Base-by-base conservation (phyloP, 2,329 filamentous ascomycete genomes). In the Fusarium sterilihyphosum region DNA sequence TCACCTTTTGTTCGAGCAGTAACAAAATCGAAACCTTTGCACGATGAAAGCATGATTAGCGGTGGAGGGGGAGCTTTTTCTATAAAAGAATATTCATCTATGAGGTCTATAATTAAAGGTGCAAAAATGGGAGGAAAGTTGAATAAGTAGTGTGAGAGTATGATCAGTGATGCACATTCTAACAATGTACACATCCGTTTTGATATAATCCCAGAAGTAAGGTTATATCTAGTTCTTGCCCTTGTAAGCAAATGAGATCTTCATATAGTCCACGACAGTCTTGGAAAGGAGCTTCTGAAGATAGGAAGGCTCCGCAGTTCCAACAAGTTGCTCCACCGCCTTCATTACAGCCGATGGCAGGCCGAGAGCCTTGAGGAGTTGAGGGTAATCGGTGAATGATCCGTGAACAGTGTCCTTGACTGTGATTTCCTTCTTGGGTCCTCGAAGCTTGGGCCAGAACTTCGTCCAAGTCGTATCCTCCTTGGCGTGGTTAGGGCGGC, bases 391-490 rank as follows among this genome's bases (percentile, higher is more conserved):
- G 0, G 80, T 81, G 40, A 79, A 84, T 1, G 80, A 79, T 1
- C 77, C 80, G 24, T 84, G 82, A 2, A 71, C 59, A 5, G 81
- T 79, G 0, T 78, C 76, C 4, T 68, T 33, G 14, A 83, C 66
- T 4, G 62, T 49, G 8, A 80, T 54, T 31, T 82, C 74, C 35
- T 78, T 53, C 47, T 78, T 77, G 29, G 73, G 59, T 0, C 78
- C 81, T 6, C 68, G 70, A 6, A 82, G 77, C 17, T 67, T 73
- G 0, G 76, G 61, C 61, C 75, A 83, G 65, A 82, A 80, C 13
- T 67, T 60, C 29, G 74, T 60, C 84, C 82, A 84, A 0, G 82
- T 81, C 0, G 67, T 57, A 26, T 84, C 82, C 16, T 82, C 74
- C 10, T 66, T 41, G 11, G 61, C 44, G 46, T 84, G 82, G 6